phyloP scores from a whole-genome alignment of 495 filamentous ascomycete genomes.

The Penicillium mononematosum region DNA sequence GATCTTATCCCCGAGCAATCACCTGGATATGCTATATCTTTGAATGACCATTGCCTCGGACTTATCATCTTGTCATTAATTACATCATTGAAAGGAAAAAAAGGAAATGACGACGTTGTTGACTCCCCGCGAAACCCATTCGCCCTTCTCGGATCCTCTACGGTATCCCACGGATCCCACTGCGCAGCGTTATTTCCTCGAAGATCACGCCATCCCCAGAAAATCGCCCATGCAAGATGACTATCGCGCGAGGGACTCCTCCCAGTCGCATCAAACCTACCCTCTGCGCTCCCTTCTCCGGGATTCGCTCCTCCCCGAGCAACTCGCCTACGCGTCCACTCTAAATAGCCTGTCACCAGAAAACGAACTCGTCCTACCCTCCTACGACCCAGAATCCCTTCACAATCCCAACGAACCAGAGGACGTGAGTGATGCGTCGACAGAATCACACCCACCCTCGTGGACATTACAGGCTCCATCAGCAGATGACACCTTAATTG shows the following conservation, averaged over 20 bases:
- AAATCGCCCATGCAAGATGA: conserved; percentile 41
- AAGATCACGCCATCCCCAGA: conserved; percentile 29
- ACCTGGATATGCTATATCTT: conserved; percentile 1
- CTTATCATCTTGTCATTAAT: neutral
- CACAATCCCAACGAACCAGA: conserved; percentile 18
- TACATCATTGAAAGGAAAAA: conserved; percentile 1
- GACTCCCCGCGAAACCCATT: conserved; percentile 35
- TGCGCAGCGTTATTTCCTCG: conserved; percentile 45
- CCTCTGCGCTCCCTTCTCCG: conserved; percentile 43
- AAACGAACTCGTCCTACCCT: conserved; percentile 50
- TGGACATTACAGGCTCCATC: conserved; percentile 41
- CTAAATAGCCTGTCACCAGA: conserved; percentile 63
- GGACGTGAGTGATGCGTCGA: conserved; percentile 24
- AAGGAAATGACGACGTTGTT: conserved; percentile 48
- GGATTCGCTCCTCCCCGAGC: conserved; percentile 29
- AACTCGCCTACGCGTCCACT: conserved; percentile 51
- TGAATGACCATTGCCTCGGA: neutral
- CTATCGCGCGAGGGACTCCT: conserved; percentile 32
- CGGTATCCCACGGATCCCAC: conserved; percentile 45
- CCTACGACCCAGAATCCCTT: conserved; percentile 8
- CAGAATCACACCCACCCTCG: conserved; percentile 17
- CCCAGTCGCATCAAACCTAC: conserved; percentile 36
- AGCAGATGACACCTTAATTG: conserved; percentile 80
- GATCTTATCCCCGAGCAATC: neutral
- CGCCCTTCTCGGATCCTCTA: conserved; percentile 40